phyloP scores from a whole-genome alignment of 1,284 basidiomycete species.

The Boletus mariae region DNA sequence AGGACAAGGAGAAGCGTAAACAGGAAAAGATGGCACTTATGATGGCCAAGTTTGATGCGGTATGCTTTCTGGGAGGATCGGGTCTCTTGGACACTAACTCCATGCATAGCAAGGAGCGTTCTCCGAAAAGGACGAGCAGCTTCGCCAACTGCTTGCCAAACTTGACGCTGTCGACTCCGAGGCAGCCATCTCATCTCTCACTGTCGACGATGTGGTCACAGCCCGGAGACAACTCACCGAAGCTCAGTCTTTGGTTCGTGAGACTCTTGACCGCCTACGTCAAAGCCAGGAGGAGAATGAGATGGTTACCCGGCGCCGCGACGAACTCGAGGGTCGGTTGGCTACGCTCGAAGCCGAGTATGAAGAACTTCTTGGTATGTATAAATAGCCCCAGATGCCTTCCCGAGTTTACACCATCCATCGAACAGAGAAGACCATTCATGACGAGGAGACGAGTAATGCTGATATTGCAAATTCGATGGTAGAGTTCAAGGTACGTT shows the following conservation, averaged over 20 bases:
- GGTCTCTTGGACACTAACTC: constrained; percentile 10
- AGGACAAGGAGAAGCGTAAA: constrained; percentile 98
- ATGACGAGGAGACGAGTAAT: constrained; percentile 78
- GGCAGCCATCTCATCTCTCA: constrained; percentile 52
- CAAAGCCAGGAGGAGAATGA: constrained; percentile 93
- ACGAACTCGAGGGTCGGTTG: constrained; percentile 86
- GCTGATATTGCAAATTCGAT: constrained; percentile 80
- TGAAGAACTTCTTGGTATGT: constrained; percentile 87
- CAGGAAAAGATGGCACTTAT: constrained; percentile 99
- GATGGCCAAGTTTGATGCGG: constrained; percentile 98
- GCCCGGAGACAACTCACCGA: constrained; percentile 88
- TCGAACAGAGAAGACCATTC: constrained; percentile 74
- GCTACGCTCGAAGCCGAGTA: constrained; percentile 87
- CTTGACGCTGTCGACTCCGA: constrained; percentile 74
- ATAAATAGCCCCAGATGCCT: constrained; percentile 7
- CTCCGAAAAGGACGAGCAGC: constrained; percentile 91
- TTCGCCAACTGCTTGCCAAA: constrained; percentile 80
- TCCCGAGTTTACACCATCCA: constrained; percentile 12
- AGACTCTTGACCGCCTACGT: constrained; percentile 86
- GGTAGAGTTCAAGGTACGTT: constrained; percentile 82
- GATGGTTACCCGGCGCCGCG: constrained; percentile 75
- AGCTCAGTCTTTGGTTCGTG: constrained; percentile 80
- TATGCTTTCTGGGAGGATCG: constrained; percentile 38
- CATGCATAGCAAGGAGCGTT: constrained; percentile 70
- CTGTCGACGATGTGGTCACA: constrained; percentile 74